Evolutionary conservation across 257 asterid genomes (phyloP).

Genomic region (Solanum ossicruentum): DNA sequence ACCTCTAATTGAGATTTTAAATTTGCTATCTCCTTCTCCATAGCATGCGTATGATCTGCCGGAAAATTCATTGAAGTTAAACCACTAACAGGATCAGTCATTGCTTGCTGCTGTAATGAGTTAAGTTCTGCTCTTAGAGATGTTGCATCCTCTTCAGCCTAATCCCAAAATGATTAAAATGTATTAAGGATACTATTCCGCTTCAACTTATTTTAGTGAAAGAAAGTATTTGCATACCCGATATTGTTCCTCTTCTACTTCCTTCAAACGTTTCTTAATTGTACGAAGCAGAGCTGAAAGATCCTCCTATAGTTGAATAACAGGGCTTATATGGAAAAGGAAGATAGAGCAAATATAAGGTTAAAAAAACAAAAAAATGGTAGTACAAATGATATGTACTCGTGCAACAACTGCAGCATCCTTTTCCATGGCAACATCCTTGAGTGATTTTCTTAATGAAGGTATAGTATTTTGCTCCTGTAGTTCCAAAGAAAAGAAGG

Average conservation of each 20-base stretch:
- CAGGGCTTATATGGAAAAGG: slow-evolving; percentile 6
- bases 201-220: background rate
- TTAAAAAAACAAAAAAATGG: background rate
- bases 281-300: slow-evolving; percentile 92
- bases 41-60: slow-evolving; percentile 55
- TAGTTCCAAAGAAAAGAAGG: background rate
- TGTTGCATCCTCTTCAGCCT: slow-evolving; percentile 99
- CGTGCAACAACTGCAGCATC: slow-evolving; percentile 99
- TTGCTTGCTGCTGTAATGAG: slow-evolving; percentile 75
- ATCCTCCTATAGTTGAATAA: slow-evolving; percentile 64
- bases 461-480: slow-evolving; percentile 91
- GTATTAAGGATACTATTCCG: background rate
- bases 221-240: slow-evolving; percentile 36
- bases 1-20: slow-evolving; percentile 85
- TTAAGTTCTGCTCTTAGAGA: slow-evolving; percentile 79
- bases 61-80: slow-evolving; percentile 32
- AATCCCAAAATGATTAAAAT: slow-evolving; percentile 8
- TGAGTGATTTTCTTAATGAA: slow-evolving; percentile 77
- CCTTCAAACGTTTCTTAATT: slow-evolving; percentile 66
- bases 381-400: slow-evolving; percentile 22
- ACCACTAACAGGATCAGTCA: slow-evolving; percentile 35
- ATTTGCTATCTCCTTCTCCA: slow-evolving; percentile 67
- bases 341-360: background rate
- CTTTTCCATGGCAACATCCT: slow-evolving; percentile 97
- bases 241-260: slow-evolving; percentile 98